Base-by-base conservation (phyloP, 495 filamentous ascomycete genomes). In the Delitschia confertaspora region DNA sequence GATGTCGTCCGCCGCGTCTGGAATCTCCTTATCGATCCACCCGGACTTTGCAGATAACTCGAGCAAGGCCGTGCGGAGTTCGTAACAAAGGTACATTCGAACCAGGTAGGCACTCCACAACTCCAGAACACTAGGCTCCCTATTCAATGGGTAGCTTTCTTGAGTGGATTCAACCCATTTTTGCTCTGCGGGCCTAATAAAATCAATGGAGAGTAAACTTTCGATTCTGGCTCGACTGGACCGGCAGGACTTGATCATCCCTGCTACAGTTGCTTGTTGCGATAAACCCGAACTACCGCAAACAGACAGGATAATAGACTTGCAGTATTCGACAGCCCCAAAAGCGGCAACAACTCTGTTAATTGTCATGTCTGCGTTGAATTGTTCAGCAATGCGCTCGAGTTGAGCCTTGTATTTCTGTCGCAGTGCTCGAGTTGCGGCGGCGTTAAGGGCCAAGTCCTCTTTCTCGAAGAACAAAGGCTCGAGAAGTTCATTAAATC, bases 401-500 rank as follows among this genome's bases (percentile, higher is more conserved):
- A 58, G 33, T 25, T 60, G 37, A 14, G 33, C 38, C 17, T 75
- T 66, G 64, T 74, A 73, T 36, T 63, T 65, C 32, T 76, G 68
- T 26, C 86, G 78, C 40, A 78, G 68, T 16, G 65, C 61, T 42
- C 76, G 79, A 0, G 77, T 85, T 11, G 73, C 68, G 27, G 75
- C 72, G 6, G 74, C 78, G 37, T 82, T 72, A 48, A 93, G 67
- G 6, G 87, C 77, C 6, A 83, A 60, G 44, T 85, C 79, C 63
- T 98, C 91, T 47, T 82, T 81, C 18, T 69, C 68, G 51, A 79
- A 79, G 67, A 96, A 96, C 0, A 98, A 67, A 7, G 78, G 68
- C 58, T 95, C 85, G 4, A 98, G 73, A 3, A 96, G 67, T 60
- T 96, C 87, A 56, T 95, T 95, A 61, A 94, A 81, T 1, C 83